Conservation (phyloP, 2,329 filamentous ascomycete genomes). For the Calcarisporium arbuscula region DNA sequence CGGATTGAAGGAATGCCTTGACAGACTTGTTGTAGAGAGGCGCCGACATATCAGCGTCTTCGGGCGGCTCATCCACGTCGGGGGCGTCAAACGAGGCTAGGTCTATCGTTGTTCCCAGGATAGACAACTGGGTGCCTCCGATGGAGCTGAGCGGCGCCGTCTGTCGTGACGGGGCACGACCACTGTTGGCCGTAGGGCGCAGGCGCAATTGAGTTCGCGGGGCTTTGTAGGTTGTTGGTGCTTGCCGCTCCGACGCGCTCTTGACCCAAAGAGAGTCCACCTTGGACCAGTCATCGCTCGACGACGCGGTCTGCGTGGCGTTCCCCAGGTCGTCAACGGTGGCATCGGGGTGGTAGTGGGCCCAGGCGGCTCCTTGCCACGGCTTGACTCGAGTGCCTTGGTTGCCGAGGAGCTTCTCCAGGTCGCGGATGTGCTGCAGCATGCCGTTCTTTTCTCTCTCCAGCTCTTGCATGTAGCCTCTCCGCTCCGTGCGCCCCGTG, state of each 20-base stretch:
- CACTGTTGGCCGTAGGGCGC: no score
- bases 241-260: conserved; percentile 15
- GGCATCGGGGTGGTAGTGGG: conserved; percentile 18
- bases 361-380: conserved; percentile 28
- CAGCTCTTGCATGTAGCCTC: conserved; percentile 72
- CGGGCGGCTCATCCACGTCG: conserved; percentile 53
- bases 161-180: no score
- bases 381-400: conserved; percentile 56
- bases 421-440: conserved; percentile 57
- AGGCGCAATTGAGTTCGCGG: conserved; percentile 31
- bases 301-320: conserved; percentile 14
- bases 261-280: conserved; percentile 29
- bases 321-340: conserved; percentile 19
- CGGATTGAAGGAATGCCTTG: conserved; percentile 60
- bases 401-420: conserved; percentile 59
- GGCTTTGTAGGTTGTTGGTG: conserved; percentile 17
- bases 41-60: conserved; percentile 29
- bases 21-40: conserved; percentile 66
- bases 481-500: conserved; percentile 70
- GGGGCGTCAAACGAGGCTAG: conserved; percentile 63
- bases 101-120: conserved; percentile 75
- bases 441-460: conserved; percentile 67
- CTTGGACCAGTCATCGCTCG: conserved; percentile 24
- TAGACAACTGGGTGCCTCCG: conserved; percentile 67
- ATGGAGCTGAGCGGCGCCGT: conserved; percentile 66